A percentile compares a stretch with the other conserved stretches of the same genome.
Conservation (phyloP, 2,329 filamentous ascomycete genomes). For the Monilinia laxa region DNA sequence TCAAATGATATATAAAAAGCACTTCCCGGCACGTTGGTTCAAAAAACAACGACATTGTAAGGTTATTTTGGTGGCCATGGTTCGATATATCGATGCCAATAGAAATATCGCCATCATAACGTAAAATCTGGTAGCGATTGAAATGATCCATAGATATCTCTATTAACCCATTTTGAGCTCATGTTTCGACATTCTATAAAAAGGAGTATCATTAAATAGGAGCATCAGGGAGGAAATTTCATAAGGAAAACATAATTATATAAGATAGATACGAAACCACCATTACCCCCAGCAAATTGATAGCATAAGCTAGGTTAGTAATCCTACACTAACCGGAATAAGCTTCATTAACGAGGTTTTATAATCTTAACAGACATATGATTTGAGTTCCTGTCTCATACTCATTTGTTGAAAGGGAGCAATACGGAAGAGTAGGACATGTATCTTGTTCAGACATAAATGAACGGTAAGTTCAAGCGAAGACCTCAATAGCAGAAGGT, state of each 20-base stretch:
- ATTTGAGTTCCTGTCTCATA: background rate
- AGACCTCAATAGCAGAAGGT: background rate
- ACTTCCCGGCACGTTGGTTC: background rate
- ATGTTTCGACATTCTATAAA: too few relatives aligned
- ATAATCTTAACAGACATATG: background rate
- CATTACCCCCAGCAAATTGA: too few relatives aligned
- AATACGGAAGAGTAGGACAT: background rate
- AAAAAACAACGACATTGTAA: background rate
- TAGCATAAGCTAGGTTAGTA: background rate
- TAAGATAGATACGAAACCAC: background rate
- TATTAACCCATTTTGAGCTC: background rate
- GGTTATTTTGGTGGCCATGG: background rate
- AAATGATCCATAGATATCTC: background rate
- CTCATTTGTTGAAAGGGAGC: slow-evolving; percentile 5
- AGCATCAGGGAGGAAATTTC: background rate
- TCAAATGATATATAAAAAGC: background rate
- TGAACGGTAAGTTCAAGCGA: background rate
- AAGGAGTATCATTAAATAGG: background rate
- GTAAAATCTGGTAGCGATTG: background rate
- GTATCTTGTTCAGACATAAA: background rate
- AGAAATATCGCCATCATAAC: background rate
- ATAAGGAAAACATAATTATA: too few relatives aligned
- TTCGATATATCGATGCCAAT: background rate
- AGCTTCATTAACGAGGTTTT: background rate
- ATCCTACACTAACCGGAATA: background rate